Percentiles rank a stretch among this genome's conserved stretches.
Evolutionary conservation across 73 alveolate genomes (phyloP).

Genomic region (Stentor roeselii): DNA sequence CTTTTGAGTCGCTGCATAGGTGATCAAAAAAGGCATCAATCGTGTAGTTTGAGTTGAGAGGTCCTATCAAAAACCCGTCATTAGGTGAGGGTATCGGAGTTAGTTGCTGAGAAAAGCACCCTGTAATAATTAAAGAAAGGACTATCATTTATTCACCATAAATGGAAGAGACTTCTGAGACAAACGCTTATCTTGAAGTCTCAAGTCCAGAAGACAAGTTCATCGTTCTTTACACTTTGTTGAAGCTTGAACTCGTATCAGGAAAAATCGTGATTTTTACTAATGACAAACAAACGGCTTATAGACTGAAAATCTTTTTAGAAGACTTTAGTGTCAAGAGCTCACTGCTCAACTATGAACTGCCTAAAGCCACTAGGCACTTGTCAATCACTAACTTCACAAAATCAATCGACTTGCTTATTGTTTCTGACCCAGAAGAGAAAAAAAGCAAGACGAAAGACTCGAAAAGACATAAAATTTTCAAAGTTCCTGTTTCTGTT

Average conservation of each 20-base stretch:
- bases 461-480: conserved; percentile 12
- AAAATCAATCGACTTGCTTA: background rate
- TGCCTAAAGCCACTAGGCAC: conserved; percentile 8
- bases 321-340: background rate
- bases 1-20: background rate
- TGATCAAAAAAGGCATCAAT: conserved; percentile 5
- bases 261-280: conserved; percentile 21
- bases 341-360: background rate
- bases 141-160: conserved; percentile 26
- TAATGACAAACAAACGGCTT: background rate
- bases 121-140: background rate
- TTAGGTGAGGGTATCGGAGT: background rate
- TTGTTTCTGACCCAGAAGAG: conserved; percentile 19
- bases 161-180: background rate
- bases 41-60: conserved; percentile 10
- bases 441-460: conserved; percentile 19
- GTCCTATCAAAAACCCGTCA: conserved; percentile 9
- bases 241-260: background rate
- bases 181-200: conserved; percentile 22
- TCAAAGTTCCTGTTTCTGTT: background rate
- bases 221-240: conserved; percentile 2
- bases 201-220: background rate
- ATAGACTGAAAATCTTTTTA: background rate
- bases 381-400: background rate
- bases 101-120: background rate